Base-by-base conservation (phyloP, 2,329 filamentous ascomycete species). In the Orbilia quercus region DNA sequence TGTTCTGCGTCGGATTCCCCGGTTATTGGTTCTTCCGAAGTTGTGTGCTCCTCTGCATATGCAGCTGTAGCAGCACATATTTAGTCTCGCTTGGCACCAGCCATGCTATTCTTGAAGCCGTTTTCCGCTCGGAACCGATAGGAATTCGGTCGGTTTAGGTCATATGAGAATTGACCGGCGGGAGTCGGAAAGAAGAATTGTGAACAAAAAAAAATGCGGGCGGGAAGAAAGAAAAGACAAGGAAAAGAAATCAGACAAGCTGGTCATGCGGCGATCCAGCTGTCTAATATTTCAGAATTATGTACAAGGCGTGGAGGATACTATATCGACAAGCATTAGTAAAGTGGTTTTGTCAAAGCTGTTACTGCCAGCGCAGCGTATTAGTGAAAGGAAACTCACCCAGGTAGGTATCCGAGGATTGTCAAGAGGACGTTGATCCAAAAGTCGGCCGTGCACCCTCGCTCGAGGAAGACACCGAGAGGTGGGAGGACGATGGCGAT, bases 361-460 rank as follows among this genome's bases (percentile, higher is more conserved):
- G 22, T 44, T 22, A 23, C 7, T 31, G 7, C 16, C 14, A 6
- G 57, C 20, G 31, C 14, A 6, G 57, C 20, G 12, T 9, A 11
- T 23, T 14, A 28, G n/a, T 7, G 38, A 38, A 25, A 23, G 34
- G 28, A 7, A 25, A 73, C 67, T 57, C 55, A 69, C 62, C 70
- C 70, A 57, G 72, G 72, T 31, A 75, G 53, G 81, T 87, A 89
- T 82, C 87, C 88, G 78, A 92, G 84, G 78, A 91, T 87, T 78
- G 91, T 96, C 83, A 96, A 84, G 79, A 92, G 86, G 82, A 96
- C 91, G 89, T 96, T 96, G 87, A 96, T 96, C 82, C 94, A 85
- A 79, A 96, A 85, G 81, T 96, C 91, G 77, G 89, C 88, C 80
- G 89, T 89, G 84, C 92, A 96, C 79, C 92, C 92, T 78, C 90